Evolutionary conservation across 208 protist genomes (phyloP), one percentile per base, ranked within the genome.

Genomic region (Trypanosoma scelopori): DNA sequence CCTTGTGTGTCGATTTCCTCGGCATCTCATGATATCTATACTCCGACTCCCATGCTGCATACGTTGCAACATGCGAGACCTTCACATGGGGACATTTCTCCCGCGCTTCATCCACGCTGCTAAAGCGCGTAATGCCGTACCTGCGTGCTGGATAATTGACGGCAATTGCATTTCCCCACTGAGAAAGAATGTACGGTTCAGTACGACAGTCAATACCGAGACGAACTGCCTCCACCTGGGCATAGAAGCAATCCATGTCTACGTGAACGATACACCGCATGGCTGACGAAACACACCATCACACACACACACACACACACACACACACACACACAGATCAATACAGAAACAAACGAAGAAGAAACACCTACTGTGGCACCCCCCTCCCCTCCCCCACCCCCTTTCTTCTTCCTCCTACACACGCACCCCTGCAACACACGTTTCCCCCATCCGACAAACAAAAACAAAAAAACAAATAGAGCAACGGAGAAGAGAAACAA

Each of bases 231-330:
- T 97, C 93, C 55, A 95, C 90, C 53, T 97, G 89, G 0, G 85
- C 90, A 71, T 97, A 97, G 71, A 97, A 97, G 81, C 85, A 95
- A 67, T 97, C 93, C 82, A 97, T 89, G 70, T 97, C 90, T 18
- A 97, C 66, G 77, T 96, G 93, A 46, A 67, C 79, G 32, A 97
- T 93, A 75, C 80, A 85, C 13, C 76, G 68, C 72, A 81, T 77
- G 20, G 15, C 46, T 48, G 9, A 25, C 1, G 3, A 12, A 43
- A 20, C 15, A 53, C 55, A 62, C 41, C 47, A 65, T 5, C 15
- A 15, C 23, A 15, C 27, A 46, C 16, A 43, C 42, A 37, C 12
- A 18, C 16, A 55, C 47, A 9, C 45, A 37, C 51, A 25, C 15
- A n/a, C n/a, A n/a, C n/a, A n/a, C n/a, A n/a, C n/a, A n/a, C n/a